phyloP scores from a whole-genome alignment of 2,329 filamentous ascomycete species.

The Monosporascus sp. region DNA sequence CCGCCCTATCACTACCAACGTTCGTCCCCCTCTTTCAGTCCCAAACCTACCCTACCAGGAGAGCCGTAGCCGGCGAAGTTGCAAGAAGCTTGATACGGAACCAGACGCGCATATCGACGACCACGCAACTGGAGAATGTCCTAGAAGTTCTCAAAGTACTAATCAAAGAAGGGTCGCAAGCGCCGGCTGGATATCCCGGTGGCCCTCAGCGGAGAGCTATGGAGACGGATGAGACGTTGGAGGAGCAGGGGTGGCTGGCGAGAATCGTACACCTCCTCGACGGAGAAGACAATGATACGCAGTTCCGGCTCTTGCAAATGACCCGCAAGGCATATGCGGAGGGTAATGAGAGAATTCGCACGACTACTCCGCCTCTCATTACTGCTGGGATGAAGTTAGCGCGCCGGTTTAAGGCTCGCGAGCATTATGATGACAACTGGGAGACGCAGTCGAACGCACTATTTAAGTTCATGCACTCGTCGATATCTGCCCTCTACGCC shows the following conservation, averaged over 20 bases:
- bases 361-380: slow-evolving; percentile 87
- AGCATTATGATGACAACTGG: slow-evolving; percentile 71
- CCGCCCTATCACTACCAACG: slow-evolving; percentile 85
- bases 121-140: slow-evolving; percentile 79
- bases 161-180: slow-evolving; percentile 86
- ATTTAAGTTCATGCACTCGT: slow-evolving; percentile 93
- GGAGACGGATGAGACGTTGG: slow-evolving; percentile 95
- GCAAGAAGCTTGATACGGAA: slow-evolving; percentile 77
- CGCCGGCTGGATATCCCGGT: slow-evolving; percentile 78
- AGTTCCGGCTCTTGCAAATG: slow-evolving; percentile 89
- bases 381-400: slow-evolving; percentile 88
- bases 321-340: slow-evolving; percentile 82
- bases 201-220: slow-evolving; percentile 66
- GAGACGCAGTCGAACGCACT: slow-evolving; percentile 65
- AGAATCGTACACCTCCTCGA: slow-evolving; percentile 85
- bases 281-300: slow-evolving; percentile 81
- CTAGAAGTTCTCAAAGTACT: slow-evolving; percentile 84
- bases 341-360: slow-evolving; percentile 92
- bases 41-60: slow-evolving; percentile 86
- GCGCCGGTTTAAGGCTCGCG: slow-evolving; percentile 79
- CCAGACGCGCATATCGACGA: slow-evolving; percentile 71
- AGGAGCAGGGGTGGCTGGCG: slow-evolving; percentile 96
- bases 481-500: slow-evolving; percentile 80
- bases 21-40: slow-evolving; percentile 86
- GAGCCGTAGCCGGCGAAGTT: slow-evolving; percentile 87